A percentile compares a stretch with the other conserved stretches of the same genome.
Conservation (phyloP, 2,329 filamentous ascomycete species). For the Botryotinia calthae region DNA sequence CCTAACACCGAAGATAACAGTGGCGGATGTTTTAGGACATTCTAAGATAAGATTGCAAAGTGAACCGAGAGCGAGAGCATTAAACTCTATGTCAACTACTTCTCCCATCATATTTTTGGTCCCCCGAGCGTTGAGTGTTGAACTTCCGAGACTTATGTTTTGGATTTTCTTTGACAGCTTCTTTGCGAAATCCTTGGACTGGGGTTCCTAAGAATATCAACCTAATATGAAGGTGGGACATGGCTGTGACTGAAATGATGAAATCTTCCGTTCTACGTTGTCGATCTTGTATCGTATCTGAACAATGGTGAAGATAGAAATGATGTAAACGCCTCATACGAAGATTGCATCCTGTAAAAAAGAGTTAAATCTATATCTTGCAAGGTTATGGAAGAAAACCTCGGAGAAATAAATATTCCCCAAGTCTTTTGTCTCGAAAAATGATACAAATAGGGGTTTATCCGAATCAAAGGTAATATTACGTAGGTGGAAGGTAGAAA, state of each 20-base stretch:
- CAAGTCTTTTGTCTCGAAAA: not conserved
- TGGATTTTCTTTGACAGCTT: not conserved
- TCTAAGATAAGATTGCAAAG: not conserved
- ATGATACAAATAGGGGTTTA: not conserved
- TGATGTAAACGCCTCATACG: not conserved
- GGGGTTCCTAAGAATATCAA: not conserved
- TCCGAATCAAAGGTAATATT: not conserved
- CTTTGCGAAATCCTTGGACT: not conserved
- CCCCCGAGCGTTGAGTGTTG: not conserved
- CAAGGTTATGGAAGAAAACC: not conserved
- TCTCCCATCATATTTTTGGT: not conserved
- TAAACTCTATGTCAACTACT: not conserved
- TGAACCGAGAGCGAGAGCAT: not conserved
- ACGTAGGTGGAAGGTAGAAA: not conserved
- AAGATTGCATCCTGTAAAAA: not conserved
- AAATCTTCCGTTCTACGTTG: not conserved
- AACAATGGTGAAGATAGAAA: not conserved
- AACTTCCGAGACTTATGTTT: not conserved
- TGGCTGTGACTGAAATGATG: not conserved
- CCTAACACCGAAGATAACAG: not conserved
- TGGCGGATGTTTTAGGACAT: not conserved
- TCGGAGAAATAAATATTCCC: not conserved
- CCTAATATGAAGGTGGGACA: not conserved
- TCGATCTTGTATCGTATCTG: not conserved
- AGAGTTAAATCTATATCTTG: not conserved